Base-by-base conservation (phyloP, 176 grass and related monocot genomes). In the Carex littledalei region DNA sequence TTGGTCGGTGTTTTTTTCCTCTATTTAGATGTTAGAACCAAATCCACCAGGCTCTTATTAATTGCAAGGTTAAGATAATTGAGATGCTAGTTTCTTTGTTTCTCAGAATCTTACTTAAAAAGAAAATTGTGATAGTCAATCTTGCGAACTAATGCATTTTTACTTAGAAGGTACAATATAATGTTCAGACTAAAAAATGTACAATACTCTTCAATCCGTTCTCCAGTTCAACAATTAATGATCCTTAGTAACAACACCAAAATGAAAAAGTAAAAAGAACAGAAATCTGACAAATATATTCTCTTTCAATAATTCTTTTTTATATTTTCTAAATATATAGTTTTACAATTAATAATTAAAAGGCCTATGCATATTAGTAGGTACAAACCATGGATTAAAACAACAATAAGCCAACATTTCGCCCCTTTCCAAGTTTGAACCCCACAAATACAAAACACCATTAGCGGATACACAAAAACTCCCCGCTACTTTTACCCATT, bases 401-500 rank as follows among this genome's bases (percentile, higher is more conserved):
- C 63, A 35, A 45, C 1, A 45, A 70, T 4, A 41, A 72, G 45
- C 72, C 72, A 76, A 31, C 22, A 21, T 13, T 21, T 20, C 29
- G 31, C 21, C 71, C 10, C 45, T 76, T 76, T 53, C 45, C 71
- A 76, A 76, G 2, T 76, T 76, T 8, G 11, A 76, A 47, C 41
- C 72, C 72, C 45, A 29, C 47, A 76, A 76, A 76, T 54, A 15
- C 8, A 24, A 76, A 24, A 76, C 45, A 49, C 72, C 47, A 16
- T 12, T 6, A 76, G 72, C 72, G 72, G 72, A 47, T 53, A 76
- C 2, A 76, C 72, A 76, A 76, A 76, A 76, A 83, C 49, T 14
- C 35, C 81, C 81, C 81, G 61, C 81, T 69, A 10, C 35, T 52
- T 52, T 45, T 6, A 81, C 53, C 52, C 54, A 81, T 63, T 43